These are phyloP conservation scores for Solanum chmielewskii DNA, from an alignment of 257 asterid species.

Conservation along the genomic window DNA sequence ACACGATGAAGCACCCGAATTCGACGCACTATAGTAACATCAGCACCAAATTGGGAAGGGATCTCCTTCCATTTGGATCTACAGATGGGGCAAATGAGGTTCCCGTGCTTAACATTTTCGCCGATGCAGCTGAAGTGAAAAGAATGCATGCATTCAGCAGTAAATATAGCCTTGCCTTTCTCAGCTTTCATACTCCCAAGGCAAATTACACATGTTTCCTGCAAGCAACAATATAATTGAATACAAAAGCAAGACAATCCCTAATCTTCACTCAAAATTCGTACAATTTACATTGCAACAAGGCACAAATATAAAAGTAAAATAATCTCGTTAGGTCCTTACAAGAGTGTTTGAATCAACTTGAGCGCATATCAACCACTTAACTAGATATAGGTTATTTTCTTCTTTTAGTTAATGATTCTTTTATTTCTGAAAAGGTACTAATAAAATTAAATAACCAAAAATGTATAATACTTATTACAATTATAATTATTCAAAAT, in stretches of 20 bases:
- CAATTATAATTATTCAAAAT: neutral
- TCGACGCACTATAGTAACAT: neutral
- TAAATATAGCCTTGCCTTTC: slow-evolving; percentile 22
- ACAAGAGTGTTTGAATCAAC: neutral
- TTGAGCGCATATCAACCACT: neutral
- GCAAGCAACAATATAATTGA: neutral
- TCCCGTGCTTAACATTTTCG: slow-evolving; percentile 15
- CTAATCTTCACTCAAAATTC: neutral
- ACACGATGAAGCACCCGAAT: neutral
- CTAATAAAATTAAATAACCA: neutral
- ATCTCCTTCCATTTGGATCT: slow-evolving; percentile 20
- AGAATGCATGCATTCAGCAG: slow-evolving; percentile 24
- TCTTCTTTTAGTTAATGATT: neutral
- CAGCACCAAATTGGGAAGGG: neutral
- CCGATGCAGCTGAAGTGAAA: slow-evolving; percentile 26
- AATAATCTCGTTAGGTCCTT: neutral
- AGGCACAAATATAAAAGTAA: neutral
- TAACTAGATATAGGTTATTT: neutral
- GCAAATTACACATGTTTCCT: slow-evolving; percentile 22
- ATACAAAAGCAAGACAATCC: neutral
- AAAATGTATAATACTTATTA: neutral
- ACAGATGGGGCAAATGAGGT: slow-evolving; percentile 19
- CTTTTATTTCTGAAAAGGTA: too few species aligned
- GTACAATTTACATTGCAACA: neutral
- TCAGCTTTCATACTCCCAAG: slow-evolving; percentile 7